phyloP scores from a whole-genome alignment of 192 early-diverging fungal species.

The Coemansia sp. region DNA sequence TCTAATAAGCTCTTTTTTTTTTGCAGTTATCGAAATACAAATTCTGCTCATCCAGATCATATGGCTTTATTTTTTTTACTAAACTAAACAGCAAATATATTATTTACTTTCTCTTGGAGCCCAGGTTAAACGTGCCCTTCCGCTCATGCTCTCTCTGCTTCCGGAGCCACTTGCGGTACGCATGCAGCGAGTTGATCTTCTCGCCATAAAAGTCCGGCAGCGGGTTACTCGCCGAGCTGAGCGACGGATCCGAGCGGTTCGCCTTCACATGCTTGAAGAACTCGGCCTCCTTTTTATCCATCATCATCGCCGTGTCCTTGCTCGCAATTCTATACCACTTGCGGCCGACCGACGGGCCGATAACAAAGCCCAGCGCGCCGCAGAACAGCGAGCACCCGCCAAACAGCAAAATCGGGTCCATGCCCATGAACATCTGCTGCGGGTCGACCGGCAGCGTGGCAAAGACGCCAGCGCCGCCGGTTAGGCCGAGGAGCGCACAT shows the following conservation, averaged over 20 bases:
- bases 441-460: slow-evolving; percentile 61
- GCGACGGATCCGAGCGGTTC: slow-evolving; percentile 65
- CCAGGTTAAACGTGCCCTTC: slow-evolving; percentile 67
- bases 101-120: slow-evolving; percentile 22
- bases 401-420: slow-evolving; percentile 64
- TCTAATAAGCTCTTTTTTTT: too few relatives aligned
- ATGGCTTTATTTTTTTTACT: neutral
- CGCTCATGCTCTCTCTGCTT: slow-evolving; percentile 80
- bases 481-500: slow-evolving; percentile 51
- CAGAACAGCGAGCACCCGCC: slow-evolving; percentile 54
- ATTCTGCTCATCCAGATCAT: too few relatives aligned
- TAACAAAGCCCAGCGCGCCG: slow-evolving; percentile 60
- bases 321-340: slow-evolving; percentile 57
- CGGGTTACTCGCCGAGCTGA: slow-evolving; percentile 69
- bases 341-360: slow-evolving; percentile 66
- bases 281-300: slow-evolving; percentile 54
- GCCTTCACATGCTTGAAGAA: slow-evolving; percentile 63
- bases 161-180: slow-evolving; percentile 83
- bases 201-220: slow-evolving; percentile 93
- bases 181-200: slow-evolving; percentile 79
- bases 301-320: slow-evolving; percentile 27
- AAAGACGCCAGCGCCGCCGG: slow-evolving; percentile 56
- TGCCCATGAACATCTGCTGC: slow-evolving; percentile 60
- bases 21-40: too few relatives aligned
- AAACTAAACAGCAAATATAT: slow-evolving; percentile 2